Percentiles rank a stretch among this genome's conserved stretches.
phyloP scores from a whole-genome alignment of 805 yeast species.

The Myxozyma lipomycoides region DNA sequence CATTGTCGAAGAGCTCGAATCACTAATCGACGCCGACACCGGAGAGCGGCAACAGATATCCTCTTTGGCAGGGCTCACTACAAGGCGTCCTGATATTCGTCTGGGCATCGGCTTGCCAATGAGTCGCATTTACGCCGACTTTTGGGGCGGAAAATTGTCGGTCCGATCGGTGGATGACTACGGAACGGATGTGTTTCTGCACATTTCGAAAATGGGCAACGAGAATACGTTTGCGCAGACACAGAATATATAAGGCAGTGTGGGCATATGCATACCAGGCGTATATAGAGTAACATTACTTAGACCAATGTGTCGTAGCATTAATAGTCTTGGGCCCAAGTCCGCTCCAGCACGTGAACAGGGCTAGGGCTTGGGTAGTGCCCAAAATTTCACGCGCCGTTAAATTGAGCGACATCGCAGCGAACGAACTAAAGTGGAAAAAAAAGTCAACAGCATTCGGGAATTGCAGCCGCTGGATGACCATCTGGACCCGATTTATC shows the following conservation, averaged over 20 bases:
- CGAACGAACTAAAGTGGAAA: no score
- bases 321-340: no score
- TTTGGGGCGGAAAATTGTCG: constrained; percentile 90
- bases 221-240: constrained; percentile 6
- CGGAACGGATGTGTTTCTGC: constrained; percentile 84
- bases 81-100: constrained; percentile 69
- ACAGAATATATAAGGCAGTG: background rate
- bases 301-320: no score
- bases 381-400: no score
- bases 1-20: constrained; percentile 32
- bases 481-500: no score
- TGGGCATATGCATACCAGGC: no score
- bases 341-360: no score
- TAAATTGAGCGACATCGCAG: no score
- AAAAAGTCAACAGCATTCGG: no score
- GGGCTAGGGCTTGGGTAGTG: no score
- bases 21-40: constrained; percentile 26
- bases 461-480: no score
- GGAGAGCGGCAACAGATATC: constrained; percentile 55
- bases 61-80: constrained; percentile 60
- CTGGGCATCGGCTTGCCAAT: constrained; percentile 88
- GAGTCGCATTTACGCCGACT: constrained; percentile 82
- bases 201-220: constrained; percentile 72
- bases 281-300: no score
- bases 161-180: constrained; percentile 83